Base-by-base conservation (phyloP, 768 basidiomycete species). In the Termitomyces titanicus region DNA sequence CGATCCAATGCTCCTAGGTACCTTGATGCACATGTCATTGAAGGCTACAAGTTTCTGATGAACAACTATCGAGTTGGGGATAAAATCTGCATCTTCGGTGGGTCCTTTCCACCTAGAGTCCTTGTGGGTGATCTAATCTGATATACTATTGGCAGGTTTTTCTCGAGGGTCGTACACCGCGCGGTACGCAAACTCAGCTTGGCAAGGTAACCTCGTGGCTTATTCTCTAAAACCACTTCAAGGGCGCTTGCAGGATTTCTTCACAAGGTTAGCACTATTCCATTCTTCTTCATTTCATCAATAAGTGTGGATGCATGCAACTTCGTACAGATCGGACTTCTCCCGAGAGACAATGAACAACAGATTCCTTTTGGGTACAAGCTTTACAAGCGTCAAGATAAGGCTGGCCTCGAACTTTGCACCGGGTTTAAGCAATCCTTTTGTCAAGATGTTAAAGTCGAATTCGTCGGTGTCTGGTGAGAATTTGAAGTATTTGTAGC, bases 401-500 rank as follows among this genome's bases (percentile, higher is more conserved):
- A 70, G 18, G 66, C 66, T 2, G 78, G 80, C 5, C 50, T 77
- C 7, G 51, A 68, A 22, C 68, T 88, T 13, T 81, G 82, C 12
- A 76, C 77, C 2, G 84, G 85, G 8, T 94, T 89, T 69, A 92
- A 91, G 69, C 65, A 75, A 58, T 86, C 85, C 0, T 93, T 89
- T 65, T 87, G 83, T 50, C 79, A 74, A 33, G 67, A 72, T n/a
- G 86, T 92, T 7, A 71, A 76, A 18, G 77, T 92, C n/a, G 86
- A 91, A 13, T 92, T 92, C 51, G 68, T 94, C 45, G 91, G 91
- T 1, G 84, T 89, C 46, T 92, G 89, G 89, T 88, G 60, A 24
- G 79, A 7, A 42, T 43, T 17, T 3, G 35, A 47, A 33, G 48
- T 24, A 35, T 22, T 5, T 35, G 34, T 17, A 29, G 29, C 29